Evolutionary conservation across 805 yeast genomes (phyloP), one percentile per base, ranked within the genome.

Genomic region (Candida incommunis): DNA sequence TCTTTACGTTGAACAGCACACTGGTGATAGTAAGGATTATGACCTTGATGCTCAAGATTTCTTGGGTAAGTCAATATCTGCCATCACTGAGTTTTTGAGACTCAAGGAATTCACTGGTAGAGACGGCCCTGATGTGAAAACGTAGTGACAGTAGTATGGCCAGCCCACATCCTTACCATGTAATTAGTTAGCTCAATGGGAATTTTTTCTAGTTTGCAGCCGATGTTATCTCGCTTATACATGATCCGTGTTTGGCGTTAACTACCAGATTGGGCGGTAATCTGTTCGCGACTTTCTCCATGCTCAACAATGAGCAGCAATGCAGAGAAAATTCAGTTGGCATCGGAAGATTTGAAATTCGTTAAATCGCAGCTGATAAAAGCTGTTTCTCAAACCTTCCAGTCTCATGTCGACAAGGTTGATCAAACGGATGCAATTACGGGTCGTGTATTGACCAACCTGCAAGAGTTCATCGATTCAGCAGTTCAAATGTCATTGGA

Each of bases 91-190:
- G 27, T 80, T 85, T 62, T 73, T 90, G 60, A 72, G 76, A 54
- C 76, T 90, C 63, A 66, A 82, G 57, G 76, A 82, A 59, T 73
- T 67, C 54, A 72, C 88, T 51, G 94, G 92, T 48, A 80, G 82
- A 54, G 84, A 76, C 35, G 80, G 76, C 61, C 98, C 98, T 23
- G 90, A 85, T 57, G 98, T 90, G 48, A 78, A 72, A 60, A 90
- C 97, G 22, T 87, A 62, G 48, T 18, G 29, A 24, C 3, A 16
- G 22, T n/a, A 3, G 3, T 20, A 41, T n/a, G 18, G n/a, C n/a
- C n/a, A n/a, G n/a, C n/a, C n/a, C n/a, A n/a, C n/a, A n/a, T n/a
- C n/a, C n/a, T n/a, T n/a, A n/a, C n/a, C n/a, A n/a, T n/a, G n/a
- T n/a, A n/a, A n/a, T n/a, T n/a, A n/a, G n/a, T n/a, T n/a, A n/a